Conservation (phyloP, 257 asterid species). For the Mentha longifolia region DNA sequence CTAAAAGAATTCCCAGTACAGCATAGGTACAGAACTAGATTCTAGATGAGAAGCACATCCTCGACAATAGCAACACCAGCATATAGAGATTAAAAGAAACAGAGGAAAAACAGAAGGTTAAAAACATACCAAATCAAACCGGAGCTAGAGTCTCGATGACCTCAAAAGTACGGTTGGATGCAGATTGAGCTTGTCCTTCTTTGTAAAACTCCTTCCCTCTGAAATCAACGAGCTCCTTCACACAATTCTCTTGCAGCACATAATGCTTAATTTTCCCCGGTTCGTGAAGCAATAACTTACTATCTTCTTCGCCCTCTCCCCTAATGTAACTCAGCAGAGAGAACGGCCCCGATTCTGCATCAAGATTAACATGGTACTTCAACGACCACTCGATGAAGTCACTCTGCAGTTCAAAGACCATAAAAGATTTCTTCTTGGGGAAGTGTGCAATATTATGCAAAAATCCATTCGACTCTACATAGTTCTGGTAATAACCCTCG, state of each 20-base stretch:
- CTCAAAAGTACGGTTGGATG: conserved; percentile 26
- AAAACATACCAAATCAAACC: conserved; percentile 20
- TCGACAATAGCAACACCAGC: neutral
- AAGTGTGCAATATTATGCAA: conserved; percentile 36
- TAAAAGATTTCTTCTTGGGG: conserved; percentile 12
- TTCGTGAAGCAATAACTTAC: conserved; percentile 33
- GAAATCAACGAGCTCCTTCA: conserved; percentile 30
- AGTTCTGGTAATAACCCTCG: neutral
- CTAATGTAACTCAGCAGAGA: conserved; percentile 36
- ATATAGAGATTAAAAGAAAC: neutral
- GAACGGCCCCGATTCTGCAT: conserved; percentile 5
- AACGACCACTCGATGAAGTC: conserved; percentile 34
- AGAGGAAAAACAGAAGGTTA: neutral
- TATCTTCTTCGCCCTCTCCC: conserved; percentile 39
- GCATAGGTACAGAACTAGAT: too few species aligned
- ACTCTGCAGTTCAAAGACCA: conserved; percentile 37
- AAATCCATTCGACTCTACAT: conserved; percentile 31
- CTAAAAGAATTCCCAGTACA: too few species aligned
- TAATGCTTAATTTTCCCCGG: conserved; percentile 34
- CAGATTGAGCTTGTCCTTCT: conserved; percentile 6
- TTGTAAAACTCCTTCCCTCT: conserved; percentile 21
- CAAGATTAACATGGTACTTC: conserved; percentile 29
- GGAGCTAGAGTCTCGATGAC: conserved; percentile 37
- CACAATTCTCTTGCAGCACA: conserved; percentile 14
- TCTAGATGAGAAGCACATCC: neutral